Evolutionary conservation across 2,329 filamentous ascomycete species (phyloP).

Genomic region (Stachybotrys chlorohalonatus): DNA sequence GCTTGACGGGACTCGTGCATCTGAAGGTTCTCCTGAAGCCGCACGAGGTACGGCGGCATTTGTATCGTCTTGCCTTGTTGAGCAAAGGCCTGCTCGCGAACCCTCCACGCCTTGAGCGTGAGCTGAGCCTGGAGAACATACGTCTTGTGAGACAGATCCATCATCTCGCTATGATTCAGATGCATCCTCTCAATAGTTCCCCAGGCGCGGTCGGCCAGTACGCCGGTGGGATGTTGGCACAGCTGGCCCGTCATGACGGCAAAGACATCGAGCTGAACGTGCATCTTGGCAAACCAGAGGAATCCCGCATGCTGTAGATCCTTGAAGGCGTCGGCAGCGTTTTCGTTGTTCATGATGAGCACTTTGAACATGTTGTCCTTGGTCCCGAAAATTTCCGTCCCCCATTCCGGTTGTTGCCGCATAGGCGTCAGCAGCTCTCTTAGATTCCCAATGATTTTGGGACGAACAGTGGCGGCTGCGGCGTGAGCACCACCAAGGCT

Average conservation of each 20-base stretch:
- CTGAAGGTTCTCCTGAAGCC: slow-evolving; percentile 33
- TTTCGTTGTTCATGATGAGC: slow-evolving; percentile 37
- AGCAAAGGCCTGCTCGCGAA: slow-evolving; percentile 33
- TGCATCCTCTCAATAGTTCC: slow-evolving; percentile 35
- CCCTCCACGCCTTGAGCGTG: slow-evolving; percentile 42
- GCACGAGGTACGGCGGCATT: slow-evolving; percentile 35
- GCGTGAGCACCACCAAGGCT: slow-evolving; percentile 43
- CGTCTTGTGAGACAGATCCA: slow-evolving; percentile 35
- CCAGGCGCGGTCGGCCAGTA: slow-evolving; percentile 47
- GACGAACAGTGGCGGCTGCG: slow-evolving; percentile 37
- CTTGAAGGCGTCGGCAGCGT: slow-evolving; percentile 34
- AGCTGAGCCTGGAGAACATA: slow-evolving; percentile 36
- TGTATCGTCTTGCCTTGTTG: slow-evolving; percentile 27
- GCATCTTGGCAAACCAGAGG: slow-evolving; percentile 43
- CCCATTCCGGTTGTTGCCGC: slow-evolving; percentile 37
- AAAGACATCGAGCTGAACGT: slow-evolving; percentile 49
- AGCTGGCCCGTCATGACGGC: slow-evolving; percentile 47
- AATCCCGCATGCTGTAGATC: slow-evolving; percentile 36
- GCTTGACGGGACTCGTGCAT: slow-evolving; percentile 25
- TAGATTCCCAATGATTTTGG: slow-evolving; percentile 40
- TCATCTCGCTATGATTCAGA: slow-evolving; percentile 38
- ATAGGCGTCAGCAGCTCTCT: slow-evolving; percentile 36
- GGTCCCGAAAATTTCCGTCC: slow-evolving; percentile 36
- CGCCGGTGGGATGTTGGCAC: slow-evolving; percentile 36
- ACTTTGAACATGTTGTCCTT: slow-evolving; percentile 49